Evolutionary conservation across 2,329 filamentous ascomycete genomes (phyloP).

Genomic region (Stachybotrys chartarum): DNA sequence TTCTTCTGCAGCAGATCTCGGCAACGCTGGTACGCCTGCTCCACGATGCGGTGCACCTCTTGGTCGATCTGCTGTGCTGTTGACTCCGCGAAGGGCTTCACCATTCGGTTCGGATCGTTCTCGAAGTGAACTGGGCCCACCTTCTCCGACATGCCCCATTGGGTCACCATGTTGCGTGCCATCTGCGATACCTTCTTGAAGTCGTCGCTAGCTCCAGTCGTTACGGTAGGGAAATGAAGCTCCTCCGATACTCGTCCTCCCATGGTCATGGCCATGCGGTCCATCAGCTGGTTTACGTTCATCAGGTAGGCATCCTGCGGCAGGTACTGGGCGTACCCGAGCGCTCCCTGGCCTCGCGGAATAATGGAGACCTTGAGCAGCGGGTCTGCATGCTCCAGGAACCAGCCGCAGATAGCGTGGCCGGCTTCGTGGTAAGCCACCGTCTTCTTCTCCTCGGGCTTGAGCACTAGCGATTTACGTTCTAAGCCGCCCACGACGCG

Average conservation of each 20-base stretch:
- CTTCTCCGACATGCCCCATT: slow-evolving; percentile 96
- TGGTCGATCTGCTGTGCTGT: slow-evolving; percentile 88
- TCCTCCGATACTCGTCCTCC: slow-evolving; percentile 94
- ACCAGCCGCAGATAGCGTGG: slow-evolving; percentile 98
- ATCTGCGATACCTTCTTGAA: slow-evolving; percentile 97
- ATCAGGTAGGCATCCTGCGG: slow-evolving; percentile 91
- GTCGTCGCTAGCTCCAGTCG: slow-evolving; percentile 89
- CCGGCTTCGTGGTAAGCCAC: slow-evolving; percentile 98
- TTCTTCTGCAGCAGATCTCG: slow-evolving; percentile 73
- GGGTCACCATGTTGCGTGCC: slow-evolving; percentile 97
- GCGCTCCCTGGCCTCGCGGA: slow-evolving; percentile 83
- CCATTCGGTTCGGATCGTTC: slow-evolving; percentile 70
- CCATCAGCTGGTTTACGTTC: slow-evolving; percentile 93
- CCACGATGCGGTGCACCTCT: slow-evolving; percentile 87
- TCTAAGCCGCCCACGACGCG: slow-evolving; percentile 93
- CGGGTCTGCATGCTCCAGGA: slow-evolving; percentile 91
- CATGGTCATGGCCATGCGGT: slow-evolving; percentile 99
- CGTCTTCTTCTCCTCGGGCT: slow-evolving; percentile 87
- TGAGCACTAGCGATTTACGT: slow-evolving; percentile 92
- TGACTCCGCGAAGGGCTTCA: slow-evolving; percentile 93
- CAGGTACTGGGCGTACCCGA: slow-evolving; percentile 97
- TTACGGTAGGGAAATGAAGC: slow-evolving; percentile 93
- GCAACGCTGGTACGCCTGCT: slow-evolving; percentile 89
- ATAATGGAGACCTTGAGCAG: slow-evolving; percentile 98
- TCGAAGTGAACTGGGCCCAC: slow-evolving; percentile 91